Base-by-base conservation (phyloP, 1,139 yeast genomes). In the Candida labiduridarum region DNA sequence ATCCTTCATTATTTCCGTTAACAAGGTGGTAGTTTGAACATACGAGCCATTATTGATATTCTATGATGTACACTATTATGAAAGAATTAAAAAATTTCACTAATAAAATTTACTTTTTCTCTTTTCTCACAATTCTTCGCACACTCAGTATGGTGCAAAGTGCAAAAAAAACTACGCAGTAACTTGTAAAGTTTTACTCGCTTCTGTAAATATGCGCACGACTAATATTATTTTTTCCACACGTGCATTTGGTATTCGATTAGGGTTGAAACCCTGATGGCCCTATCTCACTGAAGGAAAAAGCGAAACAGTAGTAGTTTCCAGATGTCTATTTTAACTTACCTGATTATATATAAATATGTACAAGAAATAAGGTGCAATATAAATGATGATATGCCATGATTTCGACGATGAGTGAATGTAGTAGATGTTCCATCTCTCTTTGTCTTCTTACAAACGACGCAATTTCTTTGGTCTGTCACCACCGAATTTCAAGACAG, bases 401-500 rank as follows among this genome's bases (percentile, higher is more conserved):
- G 43, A 4, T 14, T 22, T 27, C 14, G 22, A n/a, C 10, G 10
- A 25, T 25, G 9, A 4, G 2, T 4, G 29, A 25, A 25, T 25
- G 29, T 25, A 4, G 29, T 25, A 25, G 29, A 4, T 25, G 8
- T 25, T 25, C 29, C 29, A 38, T 27, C 14, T 33, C 34, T 9
- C 10, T 18, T 7, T 25, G 29, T 9, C 30, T 29, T 8, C 42
- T 47, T 54, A 56, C 46, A 56, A 50, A 72, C 97, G 85, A 76
- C 97, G 87, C 55, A 79, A 79, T 66, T 85, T 84, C 71, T 94
- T 95, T 19, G 96, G 79, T 64, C 96, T 83, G 48, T 82, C 85
- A 76, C 98, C 98, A 77, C 99, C 99, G 64, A 89, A 89, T 69
- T 87, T 87, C 75, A 94, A 78, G 55, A 82, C 82, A 15, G 98